Conservation (phyloP, 768 basidiomycete genomes). For the Phlebiopsis gigantea region DNA sequence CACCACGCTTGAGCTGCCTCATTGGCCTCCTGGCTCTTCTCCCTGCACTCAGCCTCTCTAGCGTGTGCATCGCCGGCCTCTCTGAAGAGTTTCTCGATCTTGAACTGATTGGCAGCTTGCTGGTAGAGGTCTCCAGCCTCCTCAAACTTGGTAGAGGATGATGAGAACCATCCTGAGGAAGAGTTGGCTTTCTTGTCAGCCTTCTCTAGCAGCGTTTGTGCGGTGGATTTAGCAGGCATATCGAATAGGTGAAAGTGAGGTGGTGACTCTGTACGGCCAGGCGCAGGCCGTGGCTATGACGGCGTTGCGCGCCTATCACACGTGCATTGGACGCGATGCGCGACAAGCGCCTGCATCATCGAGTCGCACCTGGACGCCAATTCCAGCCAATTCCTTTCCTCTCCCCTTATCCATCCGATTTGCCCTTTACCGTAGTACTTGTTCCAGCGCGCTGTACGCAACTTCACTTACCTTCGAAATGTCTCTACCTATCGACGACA, state of each 20-base stretch:
- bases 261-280: neutral
- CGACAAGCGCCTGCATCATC: neutral
- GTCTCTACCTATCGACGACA: constrained; percentile 31
- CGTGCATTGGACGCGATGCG: constrained; percentile 1
- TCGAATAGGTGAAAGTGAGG: neutral
- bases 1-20: constrained; percentile 99
- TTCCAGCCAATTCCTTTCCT: neutral
- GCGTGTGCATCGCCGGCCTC: constrained; percentile 91
- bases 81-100: constrained; percentile 87
- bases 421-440: neutral
- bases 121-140: constrained; percentile 95
- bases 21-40: constrained; percentile 79
- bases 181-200: constrained; percentile 91
- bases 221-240: constrained; percentile 76
- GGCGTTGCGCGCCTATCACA: neutral
- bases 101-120: constrained; percentile 90
- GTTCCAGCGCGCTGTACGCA: neutral
- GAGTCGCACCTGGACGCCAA: neutral
- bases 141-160: constrained; percentile 78
- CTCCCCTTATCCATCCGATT: neutral
- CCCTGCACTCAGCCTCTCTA: constrained; percentile 91
- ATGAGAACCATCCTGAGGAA: constrained; percentile 85
- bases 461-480: constrained; percentile 8
- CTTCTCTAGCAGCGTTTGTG: constrained; percentile 71
- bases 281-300: constrained; percentile 1